phyloP scores from a whole-genome alignment of 768 basidiomycete genomes.

The Tricholoma hemisulphureum region DNA sequence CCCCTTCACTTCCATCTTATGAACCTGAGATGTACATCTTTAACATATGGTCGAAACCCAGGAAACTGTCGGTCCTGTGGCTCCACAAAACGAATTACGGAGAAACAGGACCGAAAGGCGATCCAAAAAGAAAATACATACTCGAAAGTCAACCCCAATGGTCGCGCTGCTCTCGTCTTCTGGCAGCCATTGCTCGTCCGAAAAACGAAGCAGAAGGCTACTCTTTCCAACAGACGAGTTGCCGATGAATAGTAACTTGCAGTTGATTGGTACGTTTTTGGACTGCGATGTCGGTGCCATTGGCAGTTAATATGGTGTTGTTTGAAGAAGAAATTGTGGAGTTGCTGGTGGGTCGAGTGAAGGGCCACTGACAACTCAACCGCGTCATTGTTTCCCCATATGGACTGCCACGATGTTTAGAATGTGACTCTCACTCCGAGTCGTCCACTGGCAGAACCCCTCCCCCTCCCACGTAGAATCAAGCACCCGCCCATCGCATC shows the following conservation, averaged over 20 bases:
- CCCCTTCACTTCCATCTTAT: constrained; percentile 83
- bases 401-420: neutral
- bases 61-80: neutral
- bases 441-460: no score
- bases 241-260: constrained; percentile 82
- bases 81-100: neutral
- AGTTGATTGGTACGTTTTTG: constrained; percentile 53
- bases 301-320: neutral
- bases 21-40: constrained; percentile 49
- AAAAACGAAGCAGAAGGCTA: constrained; percentile 89
- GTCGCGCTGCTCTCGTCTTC: constrained; percentile 88
- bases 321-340: neutral
- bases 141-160: constrained; percentile 83
- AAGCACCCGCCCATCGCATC: no score
- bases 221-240: constrained; percentile 93
- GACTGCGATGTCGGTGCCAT: constrained; percentile 34
- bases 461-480: no score
- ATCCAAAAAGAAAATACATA: constrained; percentile 35
- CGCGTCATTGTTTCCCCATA: constrained; percentile 10
- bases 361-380: constrained; percentile 2
- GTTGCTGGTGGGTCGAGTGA: neutral
- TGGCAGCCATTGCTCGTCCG: constrained; percentile 92
- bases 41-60: neutral
- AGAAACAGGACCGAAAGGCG: neutral
- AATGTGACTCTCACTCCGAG: no score